These are phyloP conservation scores for Solanum pimpinellifolium DNA, from an alignment of 257 asterid species.

Conservation along the genomic window DNA sequence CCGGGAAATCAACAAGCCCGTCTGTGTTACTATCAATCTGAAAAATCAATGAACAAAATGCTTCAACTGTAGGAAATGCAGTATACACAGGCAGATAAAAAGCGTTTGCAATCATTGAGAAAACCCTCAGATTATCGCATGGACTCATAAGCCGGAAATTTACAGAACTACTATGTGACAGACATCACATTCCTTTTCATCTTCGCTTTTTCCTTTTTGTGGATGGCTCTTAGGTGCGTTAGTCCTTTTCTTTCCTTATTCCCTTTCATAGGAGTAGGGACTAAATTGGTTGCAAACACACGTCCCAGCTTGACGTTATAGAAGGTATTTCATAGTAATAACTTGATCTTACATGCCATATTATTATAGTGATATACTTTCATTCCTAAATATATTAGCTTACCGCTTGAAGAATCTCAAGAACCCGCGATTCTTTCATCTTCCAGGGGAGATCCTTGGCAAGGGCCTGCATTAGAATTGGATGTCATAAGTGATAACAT, in stretches of 20 bases:
- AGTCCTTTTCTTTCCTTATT: background rate
- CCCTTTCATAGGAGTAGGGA: background rate
- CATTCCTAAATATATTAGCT: background rate
- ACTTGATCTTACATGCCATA: background rate
- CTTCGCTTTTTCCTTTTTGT: background rate
- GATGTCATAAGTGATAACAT: background rate
- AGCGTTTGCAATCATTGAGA: background rate
- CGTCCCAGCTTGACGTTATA: background rate
- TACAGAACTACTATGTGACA: background rate
- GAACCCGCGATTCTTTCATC: slow-evolving; percentile 87
- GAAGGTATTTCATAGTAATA: background rate
- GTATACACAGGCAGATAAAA: background rate
- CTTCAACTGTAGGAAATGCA: background rate
- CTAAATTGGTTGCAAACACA: background rate
- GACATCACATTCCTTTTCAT: background rate
- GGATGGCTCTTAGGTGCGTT: background rate
- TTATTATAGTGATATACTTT: background rate
- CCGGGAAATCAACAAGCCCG: slow-evolving; percentile 91
- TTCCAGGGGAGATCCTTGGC: slow-evolving; percentile 98
- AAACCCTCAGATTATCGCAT: background rate
- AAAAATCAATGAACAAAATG: slow-evolving; percentile 1
- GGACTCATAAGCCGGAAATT: background rate
- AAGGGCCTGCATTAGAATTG: slow-evolving; percentile 50
- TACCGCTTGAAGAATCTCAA: slow-evolving; percentile 98
- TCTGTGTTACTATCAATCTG: slow-evolving; percentile 96